Conservation (phyloP, 371 early-diverging fungal genomes). For the Umbelopsis sp. region DNA sequence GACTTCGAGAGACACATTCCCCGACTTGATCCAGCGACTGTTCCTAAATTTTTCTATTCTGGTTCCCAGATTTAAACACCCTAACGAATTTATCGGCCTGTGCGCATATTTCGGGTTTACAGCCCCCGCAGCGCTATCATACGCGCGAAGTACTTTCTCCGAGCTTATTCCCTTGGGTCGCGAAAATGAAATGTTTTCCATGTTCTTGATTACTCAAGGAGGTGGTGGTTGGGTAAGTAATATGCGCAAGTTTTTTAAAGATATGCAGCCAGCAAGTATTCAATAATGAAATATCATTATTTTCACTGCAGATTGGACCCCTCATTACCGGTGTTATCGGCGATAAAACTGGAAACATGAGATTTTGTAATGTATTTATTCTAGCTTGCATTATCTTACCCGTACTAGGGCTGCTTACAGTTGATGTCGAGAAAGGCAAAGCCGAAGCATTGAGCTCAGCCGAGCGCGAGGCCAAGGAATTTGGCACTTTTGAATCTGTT, state of each 20-base stretch:
- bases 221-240: conserved; percentile 24
- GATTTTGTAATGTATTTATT: conserved; percentile 49
- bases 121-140: neutral
- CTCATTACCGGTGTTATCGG: conserved; percentile 59
- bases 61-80: conserved; percentile 1
- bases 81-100: conserved; percentile 1
- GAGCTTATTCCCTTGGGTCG: conserved; percentile 39
- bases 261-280: conserved; percentile 17
- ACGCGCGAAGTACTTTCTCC: conserved; percentile 6
- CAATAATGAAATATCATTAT: conserved; percentile 57
- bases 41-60: too few relatives aligned
- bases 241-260: neutral
- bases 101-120: conserved; percentile 3
- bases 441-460: conserved; percentile 34
- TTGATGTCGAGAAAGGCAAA: conserved; percentile 55
- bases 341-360: conserved; percentile 38
- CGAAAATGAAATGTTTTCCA: conserved; percentile 59
- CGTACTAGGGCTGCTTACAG: conserved; percentile 35
- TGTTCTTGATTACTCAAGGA: conserved; percentile 54
- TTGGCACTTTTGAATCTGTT: neutral
- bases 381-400: conserved; percentile 48
- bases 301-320: conserved; percentile 61
- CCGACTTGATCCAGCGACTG: too few relatives aligned
- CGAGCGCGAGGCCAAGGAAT: neutral
- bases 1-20: neutral